phyloP scores from a whole-genome alignment of 805 yeast species.

The Yarrowia yakushimensis region DNA sequence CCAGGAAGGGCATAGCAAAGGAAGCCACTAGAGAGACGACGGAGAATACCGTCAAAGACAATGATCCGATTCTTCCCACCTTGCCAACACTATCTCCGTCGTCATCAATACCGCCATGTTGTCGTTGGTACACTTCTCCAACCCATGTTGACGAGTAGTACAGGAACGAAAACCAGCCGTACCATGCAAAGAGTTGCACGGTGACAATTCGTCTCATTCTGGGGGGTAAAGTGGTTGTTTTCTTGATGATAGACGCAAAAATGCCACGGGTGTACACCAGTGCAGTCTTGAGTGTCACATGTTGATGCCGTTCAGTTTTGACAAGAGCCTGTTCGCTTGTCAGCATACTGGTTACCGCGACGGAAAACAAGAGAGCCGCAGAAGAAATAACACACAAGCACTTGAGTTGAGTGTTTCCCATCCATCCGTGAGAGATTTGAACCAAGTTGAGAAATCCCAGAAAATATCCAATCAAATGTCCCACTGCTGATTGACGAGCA shows the following conservation, averaged over 20 bases:
- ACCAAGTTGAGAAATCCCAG: slow-evolving; percentile 50
- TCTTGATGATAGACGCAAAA: slow-evolving; percentile 21
- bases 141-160: slow-evolving; percentile 66
- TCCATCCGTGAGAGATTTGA: slow-evolving; percentile 36
- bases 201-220: slow-evolving; percentile 50
- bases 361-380: slow-evolving; percentile 42
- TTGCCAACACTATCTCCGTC: slow-evolving; percentile 38
- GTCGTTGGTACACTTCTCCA: slow-evolving; percentile 53
- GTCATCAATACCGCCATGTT: slow-evolving; percentile 24
- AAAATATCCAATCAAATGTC: slow-evolving; percentile 56
- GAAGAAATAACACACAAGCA: slow-evolving; percentile 47
- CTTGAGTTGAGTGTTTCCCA: slow-evolving; percentile 53
- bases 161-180: slow-evolving; percentile 64
- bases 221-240: slow-evolving; percentile 42
- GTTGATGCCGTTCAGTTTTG: background rate
- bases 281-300: background rate
- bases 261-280: slow-evolving; percentile 16
- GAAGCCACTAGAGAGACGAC: slow-evolving; percentile 45
- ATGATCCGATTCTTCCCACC: slow-evolving; percentile 38
- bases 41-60: slow-evolving; percentile 43
- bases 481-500: slow-evolving; percentile 58
- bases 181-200: slow-evolving; percentile 65
- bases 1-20: slow-evolving; percentile 30
- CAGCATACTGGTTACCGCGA: slow-evolving; percentile 42
- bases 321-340: slow-evolving; percentile 43